phyloP scores from a whole-genome alignment of 768 basidiomycete species.

The Trametes meyenii region DNA sequence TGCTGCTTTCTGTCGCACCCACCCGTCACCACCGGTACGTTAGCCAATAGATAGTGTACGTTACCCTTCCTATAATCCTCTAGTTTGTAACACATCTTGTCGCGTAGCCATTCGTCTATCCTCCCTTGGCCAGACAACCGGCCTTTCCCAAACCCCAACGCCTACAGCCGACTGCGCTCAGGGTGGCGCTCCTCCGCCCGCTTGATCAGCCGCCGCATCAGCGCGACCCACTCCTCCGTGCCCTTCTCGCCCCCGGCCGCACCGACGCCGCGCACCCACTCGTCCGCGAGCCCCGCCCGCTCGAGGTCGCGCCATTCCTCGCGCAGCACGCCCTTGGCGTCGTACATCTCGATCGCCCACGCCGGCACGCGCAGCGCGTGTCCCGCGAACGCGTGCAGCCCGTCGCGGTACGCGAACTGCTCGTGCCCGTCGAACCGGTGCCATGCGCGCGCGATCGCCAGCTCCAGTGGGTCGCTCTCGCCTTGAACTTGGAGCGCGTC shows the following conservation, averaged over 20 bases:
- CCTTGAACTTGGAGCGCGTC: not conserved
- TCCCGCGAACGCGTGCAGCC: slow-evolving; percentile 46
- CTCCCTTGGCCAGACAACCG: not conserved
- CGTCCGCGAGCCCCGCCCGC: slow-evolving; percentile 54
- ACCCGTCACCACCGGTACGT: not conserved
- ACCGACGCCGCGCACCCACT: slow-evolving; percentile 69
- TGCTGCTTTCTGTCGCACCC: not conserved
- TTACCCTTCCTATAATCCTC: not conserved
- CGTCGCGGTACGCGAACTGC: slow-evolving; percentile 72
- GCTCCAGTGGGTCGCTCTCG: slow-evolving; percentile 35
- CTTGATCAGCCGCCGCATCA: slow-evolving; percentile 42
- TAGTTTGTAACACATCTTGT: not conserved
- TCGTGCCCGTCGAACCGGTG: slow-evolving; percentile 50
- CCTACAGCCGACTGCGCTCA: slow-evolving; percentile 16
- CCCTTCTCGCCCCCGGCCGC: slow-evolving; percentile 59
- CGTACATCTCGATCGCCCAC: slow-evolving; percentile 66
- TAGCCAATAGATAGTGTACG: slow-evolving; percentile 8
- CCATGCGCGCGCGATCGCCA: slow-evolving; percentile 57
- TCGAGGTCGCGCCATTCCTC: slow-evolving; percentile 62
- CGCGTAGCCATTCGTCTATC: not conserved
- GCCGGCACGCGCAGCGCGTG: slow-evolving; percentile 42
- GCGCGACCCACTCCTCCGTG: slow-evolving; percentile 61
- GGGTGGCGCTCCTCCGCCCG: slow-evolving; percentile 32
- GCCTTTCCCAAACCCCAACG: no score
- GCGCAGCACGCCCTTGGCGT: slow-evolving; percentile 49